phyloP scores from a whole-genome alignment of 108 stramenopile genomes.

The Bacterosira constricta region DNA sequence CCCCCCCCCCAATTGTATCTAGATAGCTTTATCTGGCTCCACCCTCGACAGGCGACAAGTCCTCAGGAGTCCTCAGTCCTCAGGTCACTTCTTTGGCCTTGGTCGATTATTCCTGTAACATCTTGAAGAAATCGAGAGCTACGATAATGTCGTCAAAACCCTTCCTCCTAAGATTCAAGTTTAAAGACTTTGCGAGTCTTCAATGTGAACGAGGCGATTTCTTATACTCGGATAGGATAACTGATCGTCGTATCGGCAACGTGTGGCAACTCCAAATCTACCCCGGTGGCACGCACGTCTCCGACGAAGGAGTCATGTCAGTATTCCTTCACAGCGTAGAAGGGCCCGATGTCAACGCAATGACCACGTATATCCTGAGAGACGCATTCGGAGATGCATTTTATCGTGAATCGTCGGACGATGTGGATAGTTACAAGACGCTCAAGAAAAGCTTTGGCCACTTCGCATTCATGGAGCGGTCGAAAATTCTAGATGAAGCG shows the following conservation, averaged over 20 bases:
- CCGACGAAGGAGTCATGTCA: neutral
- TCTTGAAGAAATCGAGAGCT: too few species aligned
- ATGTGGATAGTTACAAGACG: neutral
- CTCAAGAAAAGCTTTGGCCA: neutral
- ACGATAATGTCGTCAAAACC: too few species aligned
- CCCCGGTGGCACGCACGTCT: neutral
- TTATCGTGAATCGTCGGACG: neutral
- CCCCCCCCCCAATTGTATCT: too few species aligned
- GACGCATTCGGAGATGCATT: neutral
- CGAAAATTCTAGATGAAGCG: neutral
- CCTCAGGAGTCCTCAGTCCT: too few species aligned
- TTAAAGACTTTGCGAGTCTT: neutral
- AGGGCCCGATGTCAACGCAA: neutral
- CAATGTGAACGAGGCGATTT: neutral
- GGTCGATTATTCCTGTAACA: too few species aligned
- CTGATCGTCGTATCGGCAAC: neutral
- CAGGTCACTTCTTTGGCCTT: too few species aligned
- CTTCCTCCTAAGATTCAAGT: neutral
- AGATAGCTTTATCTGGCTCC: too few species aligned
- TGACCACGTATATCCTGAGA: neutral
- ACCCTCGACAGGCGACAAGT: too few species aligned
- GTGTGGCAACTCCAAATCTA: slow-evolving; percentile 3
- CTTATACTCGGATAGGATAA: neutral
- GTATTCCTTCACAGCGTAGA: neutral
- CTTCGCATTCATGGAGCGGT: neutral